Conservation (phyloP, 179 eudicot species). For the Gypsophila paniculata region DNA sequence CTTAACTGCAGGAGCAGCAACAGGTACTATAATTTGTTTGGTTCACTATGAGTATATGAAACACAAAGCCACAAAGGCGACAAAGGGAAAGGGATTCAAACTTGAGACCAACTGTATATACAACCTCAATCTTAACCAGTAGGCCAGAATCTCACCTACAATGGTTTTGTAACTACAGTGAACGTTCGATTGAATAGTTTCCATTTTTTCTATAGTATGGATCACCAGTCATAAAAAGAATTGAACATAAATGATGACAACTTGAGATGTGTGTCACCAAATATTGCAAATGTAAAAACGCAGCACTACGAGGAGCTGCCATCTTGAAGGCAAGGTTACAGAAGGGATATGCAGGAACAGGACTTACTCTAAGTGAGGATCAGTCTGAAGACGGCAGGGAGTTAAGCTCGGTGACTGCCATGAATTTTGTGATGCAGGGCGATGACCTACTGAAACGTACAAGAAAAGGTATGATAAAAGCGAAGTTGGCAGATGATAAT, state of each 20-base stretch:
- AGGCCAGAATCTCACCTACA: background rate
- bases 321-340: slow-evolving; percentile 71
- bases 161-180: background rate
- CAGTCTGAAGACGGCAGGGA: slow-evolving; percentile 53
- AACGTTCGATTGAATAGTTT: background rate
- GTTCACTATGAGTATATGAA: too few relatives aligned
- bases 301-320: slow-evolving; percentile 86
- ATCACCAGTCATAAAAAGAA: background rate
- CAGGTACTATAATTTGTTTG: slow-evolving; percentile 39
- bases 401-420: slow-evolving; percentile 36
- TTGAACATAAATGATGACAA: background rate
- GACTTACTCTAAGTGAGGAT: slow-evolving; percentile 43
- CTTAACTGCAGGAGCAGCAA: slow-evolving; percentile 93
- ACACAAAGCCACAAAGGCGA: background rate
- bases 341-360: slow-evolving; percentile 45
- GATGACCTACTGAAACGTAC: slow-evolving; percentile 89
- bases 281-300: slow-evolving; percentile 8
- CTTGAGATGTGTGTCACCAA: background rate
- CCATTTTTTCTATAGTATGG: too few relatives aligned
- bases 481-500: background rate
- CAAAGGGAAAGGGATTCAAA: background rate
- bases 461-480: slow-evolving; percentile 59
- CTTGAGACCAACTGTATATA: background rate
- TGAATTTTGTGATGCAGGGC: slow-evolving; percentile 68
- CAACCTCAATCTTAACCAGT: background rate